phyloP scores from a whole-genome alignment of 2,329 filamentous ascomycete genomes.

The Colletotrichum coccodes region DNA sequence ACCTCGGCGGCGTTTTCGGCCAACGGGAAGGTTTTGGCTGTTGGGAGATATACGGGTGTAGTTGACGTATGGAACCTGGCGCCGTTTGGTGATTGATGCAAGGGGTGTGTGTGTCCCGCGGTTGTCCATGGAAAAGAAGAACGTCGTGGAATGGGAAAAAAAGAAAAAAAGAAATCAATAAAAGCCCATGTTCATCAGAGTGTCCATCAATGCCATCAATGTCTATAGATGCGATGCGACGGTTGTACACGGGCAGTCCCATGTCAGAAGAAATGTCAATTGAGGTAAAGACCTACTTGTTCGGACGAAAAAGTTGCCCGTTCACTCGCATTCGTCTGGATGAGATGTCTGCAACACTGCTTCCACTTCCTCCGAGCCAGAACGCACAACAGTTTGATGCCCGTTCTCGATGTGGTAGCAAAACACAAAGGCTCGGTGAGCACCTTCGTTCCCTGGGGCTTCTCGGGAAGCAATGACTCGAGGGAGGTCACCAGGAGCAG shows the following conservation, averaged over 20 bases:
- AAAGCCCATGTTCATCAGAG: too few relatives aligned
- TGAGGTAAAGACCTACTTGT: neutral
- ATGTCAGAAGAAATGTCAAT: neutral
- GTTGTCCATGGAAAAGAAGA: neutral
- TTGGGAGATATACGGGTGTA: slow-evolving; percentile 47
- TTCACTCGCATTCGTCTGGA: neutral
- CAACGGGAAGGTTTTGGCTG: slow-evolving; percentile 41
- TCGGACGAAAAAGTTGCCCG: neutral
- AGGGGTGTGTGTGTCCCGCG: too few relatives aligned
- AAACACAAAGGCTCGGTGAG: neutral
- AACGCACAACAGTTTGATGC: too few relatives aligned
- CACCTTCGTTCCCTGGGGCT: neutral
- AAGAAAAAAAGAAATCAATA: too few relatives aligned
- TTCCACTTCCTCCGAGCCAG: neutral
- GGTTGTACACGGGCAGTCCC: neutral
- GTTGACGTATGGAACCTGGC: slow-evolving; percentile 45
- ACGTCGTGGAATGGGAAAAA: too few relatives aligned
- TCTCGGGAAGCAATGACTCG: neutral
- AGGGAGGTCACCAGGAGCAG: neutral
- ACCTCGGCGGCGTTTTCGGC: slow-evolving; percentile 48
- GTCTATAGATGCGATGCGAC: too few relatives aligned
- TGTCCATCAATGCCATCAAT: too few relatives aligned
- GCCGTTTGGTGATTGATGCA: neutral
- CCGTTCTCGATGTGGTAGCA: too few relatives aligned
- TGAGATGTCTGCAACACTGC: neutral